Conservation (phyloP, 495 filamentous ascomycete species). For the Daldinia loculata region DNA sequence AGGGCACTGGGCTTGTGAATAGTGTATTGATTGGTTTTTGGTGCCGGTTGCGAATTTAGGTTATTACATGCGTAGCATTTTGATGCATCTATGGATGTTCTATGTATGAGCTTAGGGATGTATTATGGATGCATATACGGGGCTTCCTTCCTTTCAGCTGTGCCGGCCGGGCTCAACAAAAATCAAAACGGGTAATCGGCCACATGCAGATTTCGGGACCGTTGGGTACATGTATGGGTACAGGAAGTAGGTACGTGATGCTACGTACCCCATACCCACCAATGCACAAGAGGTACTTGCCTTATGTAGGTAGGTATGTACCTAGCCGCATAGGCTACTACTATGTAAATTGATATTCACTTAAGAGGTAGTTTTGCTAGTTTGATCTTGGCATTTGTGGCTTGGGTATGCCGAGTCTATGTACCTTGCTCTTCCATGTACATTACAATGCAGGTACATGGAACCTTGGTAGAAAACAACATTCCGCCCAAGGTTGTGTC, state of each 20-base stretch:
- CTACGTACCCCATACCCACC: not conserved
- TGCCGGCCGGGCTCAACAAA: conserved; percentile 9
- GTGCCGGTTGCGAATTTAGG: not conserved
- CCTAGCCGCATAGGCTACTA: not conserved
- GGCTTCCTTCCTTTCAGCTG: not conserved
- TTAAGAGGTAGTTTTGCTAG: not conserved
- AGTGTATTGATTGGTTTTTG: too few species aligned
- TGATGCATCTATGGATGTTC: not conserved
- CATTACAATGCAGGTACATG: not conserved
- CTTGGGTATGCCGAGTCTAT: not conserved
- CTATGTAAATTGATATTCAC: not conserved
- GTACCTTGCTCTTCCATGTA: not conserved
- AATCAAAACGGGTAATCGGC: conserved; percentile 23
- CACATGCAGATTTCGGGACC: conserved; percentile 8
- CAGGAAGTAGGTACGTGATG: not conserved
- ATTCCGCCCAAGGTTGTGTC: not conserved
- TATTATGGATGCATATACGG: conserved; percentile 1
- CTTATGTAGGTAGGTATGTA: too few species aligned
- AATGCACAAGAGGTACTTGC: not conserved
- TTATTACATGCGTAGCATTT: not conserved
- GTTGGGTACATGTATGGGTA: conserved; percentile 12
- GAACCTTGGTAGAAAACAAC: not conserved
- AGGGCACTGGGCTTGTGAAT: not conserved
- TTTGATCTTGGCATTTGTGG: not conserved
- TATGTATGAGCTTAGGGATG: not conserved